Evolutionary conservation across 306 rosid species (phyloP).

Genomic region (Fagus sylvatica): DNA sequence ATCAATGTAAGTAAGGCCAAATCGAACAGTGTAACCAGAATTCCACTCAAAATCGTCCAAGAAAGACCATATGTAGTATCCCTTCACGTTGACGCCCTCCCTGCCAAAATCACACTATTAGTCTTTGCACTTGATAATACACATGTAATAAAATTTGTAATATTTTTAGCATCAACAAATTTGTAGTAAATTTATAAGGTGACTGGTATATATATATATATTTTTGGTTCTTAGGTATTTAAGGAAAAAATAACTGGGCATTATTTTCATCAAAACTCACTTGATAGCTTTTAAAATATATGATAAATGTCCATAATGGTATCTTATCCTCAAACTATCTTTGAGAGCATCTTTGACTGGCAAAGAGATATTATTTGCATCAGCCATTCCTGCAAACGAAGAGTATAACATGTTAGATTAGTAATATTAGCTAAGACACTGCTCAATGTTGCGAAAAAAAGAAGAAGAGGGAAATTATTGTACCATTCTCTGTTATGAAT

Average conservation of each 20-base stretch:
- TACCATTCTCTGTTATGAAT: constrained; percentile 65
- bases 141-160: too few relatives aligned
- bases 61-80: constrained; percentile 42
- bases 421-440: background rate
- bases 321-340: constrained; percentile 47
- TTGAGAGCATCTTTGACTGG: constrained; percentile 37
- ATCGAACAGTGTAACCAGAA: constrained; percentile 51
- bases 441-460: background rate
- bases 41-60: constrained; percentile 59
- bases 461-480: background rate
- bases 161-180: too few relatives aligned
- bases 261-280: constrained; percentile 34
- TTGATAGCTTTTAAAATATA: constrained; percentile 47
- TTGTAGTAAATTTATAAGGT: too few relatives aligned
- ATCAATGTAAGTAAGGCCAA: constrained; percentile 46
- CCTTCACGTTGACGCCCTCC: constrained; percentile 13
- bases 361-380: constrained; percentile 38
- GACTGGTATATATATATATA: too few relatives aligned
- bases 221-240: too few relatives aligned
- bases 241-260: too few relatives aligned
- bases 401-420: background rate
- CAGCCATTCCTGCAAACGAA: constrained; percentile 41
- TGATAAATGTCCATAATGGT: constrained; percentile 43
- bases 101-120: constrained; percentile 18
- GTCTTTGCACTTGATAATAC: too few relatives aligned